Evolutionary conservation across 495 filamentous ascomycete species (phyloP), one percentile per base, ranked within the genome.

Genomic region (Pyrenula aspistea): DNA sequence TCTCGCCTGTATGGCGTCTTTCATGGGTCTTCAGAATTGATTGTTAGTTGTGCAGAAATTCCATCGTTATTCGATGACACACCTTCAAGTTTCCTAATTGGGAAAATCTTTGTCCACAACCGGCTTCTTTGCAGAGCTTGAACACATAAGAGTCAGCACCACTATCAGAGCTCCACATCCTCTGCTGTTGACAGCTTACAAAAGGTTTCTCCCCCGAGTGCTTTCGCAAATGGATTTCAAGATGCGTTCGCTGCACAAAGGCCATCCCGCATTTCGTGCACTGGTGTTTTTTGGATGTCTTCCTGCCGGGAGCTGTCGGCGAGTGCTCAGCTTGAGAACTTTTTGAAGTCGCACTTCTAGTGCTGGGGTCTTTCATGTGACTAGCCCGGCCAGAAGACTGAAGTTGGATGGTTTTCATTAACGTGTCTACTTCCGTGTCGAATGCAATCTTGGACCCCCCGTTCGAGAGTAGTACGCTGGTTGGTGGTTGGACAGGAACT

Each of bases 131-230:
- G 73, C 89, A 95, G 47, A 83, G 63, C 88, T 92, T 63, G 24
- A 22, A 60, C n/a, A n/a, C n/a, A n/a, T n/a, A n/a, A n/a, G n/a
- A n/a, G n/a, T n/a, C n/a, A n/a, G n/a, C n/a, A n/a, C n/a, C n/a
- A n/a, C n/a, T n/a, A n/a, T n/a, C n/a, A n/a, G n/a, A n/a, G n/a
- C n/a, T n/a, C n/a, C n/a, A n/a, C n/a, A n/a, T n/a, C n/a, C n/a
- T n/a, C 31, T 42, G 4, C 15, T 25, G 47, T 20, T 22, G 42
- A 21, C 48, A 3, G 77, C 88, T 76, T 70, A 95, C 89, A 73
- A 91, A 96, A 58, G 92, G 92, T 60, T 90, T 89, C 52, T 90
- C 82, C 20, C 92, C 92, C 2, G 91, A 95, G 64, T 97, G 92
- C 10, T 90, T 85, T 63, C 92, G 80, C 50, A 79, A 86, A 63